These are phyloP conservation scores for Phytopythium delawarense DNA, from an alignment of 352 stramenopile species.

Conservation along the genomic window DNA sequence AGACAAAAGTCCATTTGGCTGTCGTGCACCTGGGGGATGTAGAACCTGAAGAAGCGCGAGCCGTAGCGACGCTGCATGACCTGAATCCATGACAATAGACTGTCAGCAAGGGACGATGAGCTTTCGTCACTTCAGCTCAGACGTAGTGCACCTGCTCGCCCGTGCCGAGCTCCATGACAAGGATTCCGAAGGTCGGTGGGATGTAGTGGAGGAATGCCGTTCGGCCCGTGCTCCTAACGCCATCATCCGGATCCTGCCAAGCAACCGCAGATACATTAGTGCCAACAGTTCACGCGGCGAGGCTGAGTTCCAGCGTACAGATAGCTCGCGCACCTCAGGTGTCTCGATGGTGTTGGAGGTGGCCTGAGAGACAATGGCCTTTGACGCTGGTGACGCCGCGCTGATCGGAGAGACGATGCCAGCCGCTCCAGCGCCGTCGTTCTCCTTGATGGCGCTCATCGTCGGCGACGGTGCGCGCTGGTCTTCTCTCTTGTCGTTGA, in stretches of 20 bases:
- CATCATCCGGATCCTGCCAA: slow-evolving; percentile 30
- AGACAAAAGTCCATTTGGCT: slow-evolving; percentile 71
- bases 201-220: slow-evolving; percentile 72
- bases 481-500: slow-evolving; percentile 56
- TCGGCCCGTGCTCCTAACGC: slow-evolving; percentile 20
- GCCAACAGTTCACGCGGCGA: too few species aligned
- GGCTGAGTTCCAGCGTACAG: too few species aligned
- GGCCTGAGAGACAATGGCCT: slow-evolving; percentile 12
- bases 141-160: slow-evolving; percentile 27
- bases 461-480: slow-evolving; percentile 8
- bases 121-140: too few species aligned
- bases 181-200: slow-evolving; percentile 39
- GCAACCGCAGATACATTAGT: not conserved
- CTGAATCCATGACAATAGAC: not conserved
- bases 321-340: slow-evolving; percentile 5
- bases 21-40: slow-evolving; percentile 67
- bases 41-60: slow-evolving; percentile 70
- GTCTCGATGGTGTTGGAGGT: slow-evolving; percentile 22
- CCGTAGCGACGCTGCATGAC: slow-evolving; percentile 54
- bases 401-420: slow-evolving; percentile 14
- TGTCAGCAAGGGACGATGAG: too few species aligned
- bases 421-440: not conserved
- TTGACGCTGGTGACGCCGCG: slow-evolving; percentile 12
- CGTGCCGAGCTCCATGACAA: slow-evolving; percentile 65
- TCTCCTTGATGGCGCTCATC: not conserved